Percentiles rank a stretch among this genome's conserved stretches.
Evolutionary conservation across 2,329 filamentous ascomycete genomes (phyloP).

Genomic region (Penicillium corylophilum): DNA sequence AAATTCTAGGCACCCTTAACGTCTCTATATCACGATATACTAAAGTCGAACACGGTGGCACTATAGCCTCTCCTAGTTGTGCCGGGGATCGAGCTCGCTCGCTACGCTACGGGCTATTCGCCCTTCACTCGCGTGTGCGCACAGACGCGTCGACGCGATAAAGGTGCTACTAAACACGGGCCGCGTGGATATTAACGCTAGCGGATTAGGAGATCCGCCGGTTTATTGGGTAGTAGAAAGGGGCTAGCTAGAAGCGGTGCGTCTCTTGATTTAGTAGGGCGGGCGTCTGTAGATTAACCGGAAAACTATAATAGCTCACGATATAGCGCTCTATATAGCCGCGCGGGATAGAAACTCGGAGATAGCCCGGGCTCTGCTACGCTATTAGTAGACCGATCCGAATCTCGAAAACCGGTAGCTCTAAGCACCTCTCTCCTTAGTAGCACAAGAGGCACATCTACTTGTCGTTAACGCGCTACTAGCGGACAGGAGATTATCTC

Average conservation of each 20-base stretch:
- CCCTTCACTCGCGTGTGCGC: not conserved
- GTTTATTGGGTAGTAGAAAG: not conserved
- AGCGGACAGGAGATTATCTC: no score
- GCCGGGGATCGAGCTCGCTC: no score
- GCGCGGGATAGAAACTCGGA: not conserved
- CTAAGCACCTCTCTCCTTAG: not conserved
- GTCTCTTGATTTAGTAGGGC: not conserved
- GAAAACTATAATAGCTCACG: not conserved
- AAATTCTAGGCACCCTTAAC: no score
- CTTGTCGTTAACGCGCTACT: no score
- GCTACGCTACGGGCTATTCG: not conserved
- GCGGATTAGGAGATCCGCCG: not conserved
- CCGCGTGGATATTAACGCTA: not conserved
- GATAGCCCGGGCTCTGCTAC: not conserved
- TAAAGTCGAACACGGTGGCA: no score
- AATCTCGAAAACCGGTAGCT: not conserved
- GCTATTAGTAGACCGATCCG: not conserved
- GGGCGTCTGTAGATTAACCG: not conserved
- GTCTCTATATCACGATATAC: no score
- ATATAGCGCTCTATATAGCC: not conserved
- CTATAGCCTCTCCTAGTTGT: no score
- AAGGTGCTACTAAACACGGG: not conserved
- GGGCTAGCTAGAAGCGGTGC: not conserved
- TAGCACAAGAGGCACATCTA: not conserved
- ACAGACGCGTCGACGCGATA: not conserved